Conservation (phyloP, 2,329 filamentous ascomycete species). For the Diaporthe nobilis region DNA sequence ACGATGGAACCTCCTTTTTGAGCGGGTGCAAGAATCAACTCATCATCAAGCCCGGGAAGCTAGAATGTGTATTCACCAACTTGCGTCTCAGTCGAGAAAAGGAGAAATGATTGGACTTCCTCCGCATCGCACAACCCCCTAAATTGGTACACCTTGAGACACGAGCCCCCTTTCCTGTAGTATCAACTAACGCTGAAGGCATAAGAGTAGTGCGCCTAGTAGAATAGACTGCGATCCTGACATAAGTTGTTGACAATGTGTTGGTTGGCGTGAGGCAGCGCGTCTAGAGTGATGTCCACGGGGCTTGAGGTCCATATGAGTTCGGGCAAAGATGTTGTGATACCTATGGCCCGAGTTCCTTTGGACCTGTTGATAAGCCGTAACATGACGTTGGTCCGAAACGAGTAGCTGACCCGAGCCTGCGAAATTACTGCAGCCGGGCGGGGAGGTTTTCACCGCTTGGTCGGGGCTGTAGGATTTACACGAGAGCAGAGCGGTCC, state of each 20-base stretch:
- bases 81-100: not conserved
- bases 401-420: not conserved
- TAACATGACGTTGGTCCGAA: not conserved
- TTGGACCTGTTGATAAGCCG: not conserved
- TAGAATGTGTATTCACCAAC: not conserved
- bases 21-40: not conserved
- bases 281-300: no score
- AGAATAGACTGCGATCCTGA: not conserved
- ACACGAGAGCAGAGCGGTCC: not conserved
- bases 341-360: no score
- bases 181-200: not conserved
- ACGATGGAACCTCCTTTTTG: not conserved
- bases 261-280: no score
- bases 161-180: not conserved
- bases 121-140: no score
- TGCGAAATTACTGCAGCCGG: not conserved
- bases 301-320: no score
- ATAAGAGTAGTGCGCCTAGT: not conserved
- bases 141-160: not conserved
- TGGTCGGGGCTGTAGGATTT: not conserved
- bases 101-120: not conserved
- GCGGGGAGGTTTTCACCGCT: not conserved
- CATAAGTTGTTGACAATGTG: no score
- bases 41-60: not conserved
- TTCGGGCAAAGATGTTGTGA: not conserved